Evolutionary conservation across 106 monocot genomes (phyloP), one percentile per base, ranked within the genome.

Genomic region (Agapanthus africanus): DNA sequence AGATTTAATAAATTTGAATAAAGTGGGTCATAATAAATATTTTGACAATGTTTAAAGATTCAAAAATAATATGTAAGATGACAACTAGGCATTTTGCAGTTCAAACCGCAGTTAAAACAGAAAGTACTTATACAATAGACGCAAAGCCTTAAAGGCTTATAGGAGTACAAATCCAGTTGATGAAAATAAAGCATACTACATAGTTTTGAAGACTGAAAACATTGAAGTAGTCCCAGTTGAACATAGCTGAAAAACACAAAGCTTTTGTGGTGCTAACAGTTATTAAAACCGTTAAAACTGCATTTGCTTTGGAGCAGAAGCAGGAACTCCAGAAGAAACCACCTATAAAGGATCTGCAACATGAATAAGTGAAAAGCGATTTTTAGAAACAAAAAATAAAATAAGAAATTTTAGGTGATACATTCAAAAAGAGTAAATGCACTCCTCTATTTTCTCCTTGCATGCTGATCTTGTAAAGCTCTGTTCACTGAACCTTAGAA

Each of bases 311-410:
- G 42, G 66, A 22, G 41, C 40, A 66, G 40, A 41, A 41, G 35
- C 22, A 66, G 40, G 37, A 40, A 42, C 38, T 26, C 27, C 40
- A 44, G 41, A 42, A 30, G 66, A 66, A 66, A 44, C 66, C 66
- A 40, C 40, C 66, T 41, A 66, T 25, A 66, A 27, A 42, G 40
- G 40, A 66, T 66, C 66, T 66, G 66, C 66, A 66, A 66, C 28
- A 66, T 66, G 61, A 61, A 61, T 61, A 36, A 41, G 66, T 66
- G 30, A 66, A 66, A 13, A 42, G 34, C 13, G 11, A 66, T 41
- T 66, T 66, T 66, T 66, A 42, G 42, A 66, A 66, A 66, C 34
- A 66, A 66, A 19, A 4, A 32, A 35, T 66, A 41, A 27, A 27
- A 37, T 4, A 11, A 42, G 27, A 42, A 21, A 16, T 66, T 66